Evolutionary conservation across 2,329 filamentous ascomycete genomes (phyloP).

Genomic region (Fusarium oxysporum): DNA sequence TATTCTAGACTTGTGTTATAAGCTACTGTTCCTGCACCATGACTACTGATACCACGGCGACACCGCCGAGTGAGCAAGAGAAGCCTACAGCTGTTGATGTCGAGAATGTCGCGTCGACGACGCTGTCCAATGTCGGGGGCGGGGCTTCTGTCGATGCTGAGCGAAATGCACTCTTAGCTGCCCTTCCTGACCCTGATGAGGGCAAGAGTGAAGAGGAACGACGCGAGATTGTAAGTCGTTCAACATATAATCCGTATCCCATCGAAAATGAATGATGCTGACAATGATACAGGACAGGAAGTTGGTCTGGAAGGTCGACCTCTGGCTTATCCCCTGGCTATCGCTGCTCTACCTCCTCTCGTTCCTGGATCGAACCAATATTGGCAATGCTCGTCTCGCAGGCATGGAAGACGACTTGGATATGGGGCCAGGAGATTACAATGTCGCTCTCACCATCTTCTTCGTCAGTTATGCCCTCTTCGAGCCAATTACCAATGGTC

Average conservation of each 20-base stretch:
- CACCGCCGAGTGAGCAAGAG: slow-evolving; percentile 28
- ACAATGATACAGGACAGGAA: slow-evolving; percentile 54
- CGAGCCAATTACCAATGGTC: slow-evolving; percentile 72
- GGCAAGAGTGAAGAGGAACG: slow-evolving; percentile 71
- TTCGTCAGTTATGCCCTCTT: slow-evolving; percentile 77
- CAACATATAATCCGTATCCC: slow-evolving; percentile 39
- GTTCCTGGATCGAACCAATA: slow-evolving; percentile 55
- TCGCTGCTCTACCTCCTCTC: slow-evolving; percentile 67
- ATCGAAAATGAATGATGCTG: not conserved
- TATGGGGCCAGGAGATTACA: slow-evolving; percentile 61
- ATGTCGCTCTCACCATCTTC: slow-evolving; percentile 69
- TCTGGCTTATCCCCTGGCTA: slow-evolving; percentile 68
- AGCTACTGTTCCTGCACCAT: slow-evolving; percentile 1
- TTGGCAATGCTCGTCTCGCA: slow-evolving; percentile 62
- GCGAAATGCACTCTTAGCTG: slow-evolving; percentile 45
- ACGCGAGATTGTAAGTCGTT: slow-evolving; percentile 65
- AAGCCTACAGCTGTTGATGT: slow-evolving; percentile 29
- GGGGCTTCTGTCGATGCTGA: slow-evolving; percentile 40
- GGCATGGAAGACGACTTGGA: slow-evolving; percentile 33
- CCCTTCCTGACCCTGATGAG: slow-evolving; percentile 60
- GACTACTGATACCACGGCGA: slow-evolving; percentile 32
- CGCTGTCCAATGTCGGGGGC: not conserved
- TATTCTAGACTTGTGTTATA: not conserved
- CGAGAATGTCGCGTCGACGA: slow-evolving; percentile 18
- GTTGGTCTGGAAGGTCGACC: slow-evolving; percentile 67